A percentile compares a stretch with the other conserved stretches of the same genome.
These are phyloP conservation scores for Hypoxylon rubiginosum DNA, from an alignment of 2,329 filamentous ascomycete species.

Conservation along the genomic window DNA sequence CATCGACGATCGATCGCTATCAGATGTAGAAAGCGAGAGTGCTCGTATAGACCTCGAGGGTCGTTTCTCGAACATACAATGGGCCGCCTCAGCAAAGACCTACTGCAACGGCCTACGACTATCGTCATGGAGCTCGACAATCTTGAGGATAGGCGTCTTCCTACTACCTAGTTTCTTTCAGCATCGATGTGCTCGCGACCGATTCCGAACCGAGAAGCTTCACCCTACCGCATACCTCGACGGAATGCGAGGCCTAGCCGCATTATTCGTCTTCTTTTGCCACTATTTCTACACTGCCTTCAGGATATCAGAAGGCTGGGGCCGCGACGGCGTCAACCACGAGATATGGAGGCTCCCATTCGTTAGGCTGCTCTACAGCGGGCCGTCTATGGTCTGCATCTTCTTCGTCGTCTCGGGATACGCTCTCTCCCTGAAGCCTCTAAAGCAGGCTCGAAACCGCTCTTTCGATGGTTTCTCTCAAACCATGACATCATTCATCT, in stretches of 20 bases:
- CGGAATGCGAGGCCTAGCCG: constrained; percentile 69
- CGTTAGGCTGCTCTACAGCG: constrained; percentile 66
- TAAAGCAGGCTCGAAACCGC: constrained; percentile 60
- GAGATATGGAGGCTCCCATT: constrained; percentile 66
- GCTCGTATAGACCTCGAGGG: constrained; percentile 57
- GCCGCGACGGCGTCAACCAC: constrained; percentile 59
- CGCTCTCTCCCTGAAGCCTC: constrained; percentile 67
- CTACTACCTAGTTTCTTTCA: constrained; percentile 68
- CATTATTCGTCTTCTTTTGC: constrained; percentile 69
- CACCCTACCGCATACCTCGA: constrained; percentile 70
- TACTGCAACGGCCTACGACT: constrained; percentile 49
- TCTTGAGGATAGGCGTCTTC: constrained; percentile 59
- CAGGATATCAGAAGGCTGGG: constrained; percentile 65
- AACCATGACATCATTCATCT: constrained; percentile 64
- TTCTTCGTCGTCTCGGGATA: constrained; percentile 75
- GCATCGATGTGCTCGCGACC: constrained; percentile 58
- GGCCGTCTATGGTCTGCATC: constrained; percentile 69
- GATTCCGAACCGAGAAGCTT: constrained; percentile 58
- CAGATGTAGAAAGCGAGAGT: constrained; percentile 60
- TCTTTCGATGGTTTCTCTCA: constrained; percentile 57
- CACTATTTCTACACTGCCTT: constrained; percentile 69
- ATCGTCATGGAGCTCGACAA: constrained; percentile 55
- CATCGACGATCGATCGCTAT: constrained; percentile 59
- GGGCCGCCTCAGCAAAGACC: constrained; percentile 51
- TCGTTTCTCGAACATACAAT: constrained; percentile 51